Percentiles rank a stretch among this genome's conserved stretches.
Evolutionary conservation across 441 rosid species (phyloP).

Genomic region (Capsella rubella): DNA sequence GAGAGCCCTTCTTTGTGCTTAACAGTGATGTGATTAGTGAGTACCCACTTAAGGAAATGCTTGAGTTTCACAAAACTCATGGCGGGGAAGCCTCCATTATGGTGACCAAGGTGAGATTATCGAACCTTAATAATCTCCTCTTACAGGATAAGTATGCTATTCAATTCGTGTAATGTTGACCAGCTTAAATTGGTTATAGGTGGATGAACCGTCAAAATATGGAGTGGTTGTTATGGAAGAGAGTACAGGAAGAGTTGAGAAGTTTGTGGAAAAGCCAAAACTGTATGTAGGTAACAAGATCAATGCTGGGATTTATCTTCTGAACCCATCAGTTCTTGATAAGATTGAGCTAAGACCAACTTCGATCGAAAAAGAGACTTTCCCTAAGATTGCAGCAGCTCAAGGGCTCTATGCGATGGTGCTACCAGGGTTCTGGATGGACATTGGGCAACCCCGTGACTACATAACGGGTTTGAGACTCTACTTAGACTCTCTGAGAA

Average conservation of each 20-base stretch:
- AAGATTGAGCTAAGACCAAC: slow-evolving; percentile 90
- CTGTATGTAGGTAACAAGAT: slow-evolving; percentile 94
- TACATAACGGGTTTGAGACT: slow-evolving; percentile 93
- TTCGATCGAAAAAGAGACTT: slow-evolving; percentile 93
- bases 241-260: slow-evolving; percentile 77
- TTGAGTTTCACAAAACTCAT: slow-evolving; percentile 87
- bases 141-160: not conserved
- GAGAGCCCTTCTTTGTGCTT: slow-evolving; percentile 95
- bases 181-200: slow-evolving; percentile 49
- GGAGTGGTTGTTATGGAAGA: slow-evolving; percentile 97
- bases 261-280: slow-evolving; percentile 92
- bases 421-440: slow-evolving; percentile 99
- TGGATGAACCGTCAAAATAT: slow-evolving; percentile 96
- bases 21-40: slow-evolving; percentile 98
- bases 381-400: slow-evolving; percentile 88
- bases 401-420: slow-evolving; percentile 88
- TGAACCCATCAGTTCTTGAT: slow-evolving; percentile 88
- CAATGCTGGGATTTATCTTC: slow-evolving; percentile 91
- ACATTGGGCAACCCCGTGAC: slow-evolving; percentile 96
- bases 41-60: slow-evolving; percentile 84
- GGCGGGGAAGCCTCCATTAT: slow-evolving; percentile 98
- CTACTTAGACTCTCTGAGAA: slow-evolving; percentile 82
- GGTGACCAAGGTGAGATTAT: slow-evolving; percentile 88
- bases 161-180: slow-evolving; percentile 10
- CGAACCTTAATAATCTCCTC: not conserved